These are phyloP conservation scores for Tolypocladium guangdongense DNA, from an alignment of 2,329 filamentous ascomycete species.

Conservation along the genomic window DNA sequence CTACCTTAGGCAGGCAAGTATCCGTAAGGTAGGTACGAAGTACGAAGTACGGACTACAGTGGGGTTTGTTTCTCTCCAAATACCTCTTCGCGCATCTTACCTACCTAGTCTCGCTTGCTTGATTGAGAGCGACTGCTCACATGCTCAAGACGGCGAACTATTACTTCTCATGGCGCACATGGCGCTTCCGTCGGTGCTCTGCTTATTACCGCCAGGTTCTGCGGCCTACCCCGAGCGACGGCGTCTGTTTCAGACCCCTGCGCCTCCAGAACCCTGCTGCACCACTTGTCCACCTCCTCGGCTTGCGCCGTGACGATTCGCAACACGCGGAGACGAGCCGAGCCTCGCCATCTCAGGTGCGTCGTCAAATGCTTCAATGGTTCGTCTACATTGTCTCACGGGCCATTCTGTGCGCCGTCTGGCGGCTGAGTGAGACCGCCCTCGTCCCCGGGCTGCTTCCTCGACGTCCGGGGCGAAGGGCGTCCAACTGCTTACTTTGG, in stretches of 20 bases:
- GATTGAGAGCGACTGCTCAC: neutral
- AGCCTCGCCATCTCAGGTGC: neutral
- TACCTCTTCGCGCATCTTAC: neutral
- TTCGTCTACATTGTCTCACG: neutral
- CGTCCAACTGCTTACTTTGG: no score
- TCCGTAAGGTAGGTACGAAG: no score
- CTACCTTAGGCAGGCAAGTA: no score
- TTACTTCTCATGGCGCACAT: no score
- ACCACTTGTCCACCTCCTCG: neutral
- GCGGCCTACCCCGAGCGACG: slow-evolving; percentile 1
- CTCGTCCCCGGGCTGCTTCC: neutral
- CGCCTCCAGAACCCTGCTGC: neutral
- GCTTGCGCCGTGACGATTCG: neutral
- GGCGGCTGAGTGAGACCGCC: neutral
- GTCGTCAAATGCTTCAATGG: neutral
- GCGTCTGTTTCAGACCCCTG: slow-evolving; percentile 8
- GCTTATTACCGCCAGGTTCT: neutral
- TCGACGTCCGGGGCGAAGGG: neutral
- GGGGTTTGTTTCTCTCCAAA: no score
- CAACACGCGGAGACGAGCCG: neutral
- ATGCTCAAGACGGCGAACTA: no score
- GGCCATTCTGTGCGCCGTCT: neutral
- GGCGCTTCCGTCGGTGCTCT: no score
- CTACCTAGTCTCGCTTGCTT: no score
- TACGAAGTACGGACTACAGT: no score